Evolutionary conservation across 2,329 filamentous ascomycete genomes (phyloP).

Genomic region (Fonsecaea pugnacius): DNA sequence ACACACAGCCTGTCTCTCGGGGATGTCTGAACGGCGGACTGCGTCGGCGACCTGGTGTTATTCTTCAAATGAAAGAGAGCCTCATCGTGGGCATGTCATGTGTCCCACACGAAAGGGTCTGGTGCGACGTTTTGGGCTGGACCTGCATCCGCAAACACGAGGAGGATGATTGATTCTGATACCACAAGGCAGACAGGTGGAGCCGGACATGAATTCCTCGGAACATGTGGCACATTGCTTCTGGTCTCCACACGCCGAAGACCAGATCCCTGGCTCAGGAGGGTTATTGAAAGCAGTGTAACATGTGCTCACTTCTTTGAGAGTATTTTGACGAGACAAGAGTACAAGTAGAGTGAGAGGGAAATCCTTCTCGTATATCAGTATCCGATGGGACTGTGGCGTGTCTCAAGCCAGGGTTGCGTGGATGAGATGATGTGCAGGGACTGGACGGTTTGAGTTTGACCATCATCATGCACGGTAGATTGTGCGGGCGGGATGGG

Average conservation of each 20-base stretch:
- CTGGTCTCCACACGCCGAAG: neutral
- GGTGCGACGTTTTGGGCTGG: constrained; percentile 4
- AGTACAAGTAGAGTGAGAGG: neutral
- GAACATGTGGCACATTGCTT: constrained; percentile 13
- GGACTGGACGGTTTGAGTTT: constrained; percentile 13
- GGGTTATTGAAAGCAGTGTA: constrained; percentile 8
- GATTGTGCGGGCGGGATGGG: constrained; percentile 4
- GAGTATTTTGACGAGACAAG: neutral
- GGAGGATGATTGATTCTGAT: constrained; percentile 10
- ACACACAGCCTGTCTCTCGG: constrained; percentile 11
- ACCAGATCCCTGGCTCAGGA: constrained; percentile 1
- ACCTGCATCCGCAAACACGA: constrained; percentile 17
- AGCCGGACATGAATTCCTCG: neutral
- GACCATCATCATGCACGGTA: constrained; percentile 15
- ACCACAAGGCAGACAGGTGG: constrained; percentile 14
- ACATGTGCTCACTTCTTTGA: constrained; percentile 4
- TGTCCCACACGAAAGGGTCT: constrained; percentile 6
- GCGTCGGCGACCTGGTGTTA: constrained; percentile 12
- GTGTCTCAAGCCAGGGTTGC: constrained; percentile 23
- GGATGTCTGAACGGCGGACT: constrained; percentile 15
- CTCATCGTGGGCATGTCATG: constrained; percentile 2
- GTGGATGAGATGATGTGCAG: constrained; percentile 7
- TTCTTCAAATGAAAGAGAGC: neutral
- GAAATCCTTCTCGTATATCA: constrained; percentile 9
- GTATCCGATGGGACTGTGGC: constrained; percentile 14